Evolutionary conservation across 176 grass and related monocot species (phyloP).

Genomic region (Puccinellia tenuiflora): DNA sequence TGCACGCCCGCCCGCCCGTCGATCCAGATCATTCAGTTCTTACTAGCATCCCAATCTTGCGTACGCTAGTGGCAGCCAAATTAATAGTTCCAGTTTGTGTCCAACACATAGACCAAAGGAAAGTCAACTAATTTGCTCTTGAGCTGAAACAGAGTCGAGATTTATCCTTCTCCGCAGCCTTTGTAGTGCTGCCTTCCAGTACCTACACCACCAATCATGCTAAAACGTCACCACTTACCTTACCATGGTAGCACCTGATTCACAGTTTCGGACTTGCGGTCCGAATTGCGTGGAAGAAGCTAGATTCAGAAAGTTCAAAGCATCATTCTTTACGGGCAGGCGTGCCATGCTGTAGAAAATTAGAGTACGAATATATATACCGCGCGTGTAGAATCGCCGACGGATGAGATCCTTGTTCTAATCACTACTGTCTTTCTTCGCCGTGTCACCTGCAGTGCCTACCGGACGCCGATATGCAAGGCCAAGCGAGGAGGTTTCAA

Average conservation of each 20-base stretch:
- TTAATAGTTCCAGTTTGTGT: background rate
- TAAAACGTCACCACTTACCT: no score
- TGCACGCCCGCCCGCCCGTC: no score
- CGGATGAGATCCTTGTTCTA: background rate
- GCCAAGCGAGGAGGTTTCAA: slow-evolving; percentile 86
- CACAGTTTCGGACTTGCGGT: no score
- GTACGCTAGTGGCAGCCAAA: background rate
- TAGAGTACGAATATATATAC: background rate
- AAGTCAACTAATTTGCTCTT: no score
- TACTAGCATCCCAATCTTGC: background rate
- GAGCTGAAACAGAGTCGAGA: background rate
- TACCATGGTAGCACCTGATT: no score
- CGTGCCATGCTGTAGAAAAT: background rate
- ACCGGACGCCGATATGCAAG: slow-evolving; percentile 94
- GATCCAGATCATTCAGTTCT: background rate
- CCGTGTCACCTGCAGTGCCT: slow-evolving; percentile 41
- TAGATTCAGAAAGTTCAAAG: no score
- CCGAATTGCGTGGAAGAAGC: no score
- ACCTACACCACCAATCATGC: no score
- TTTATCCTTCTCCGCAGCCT: no score
- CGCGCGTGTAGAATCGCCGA: background rate
- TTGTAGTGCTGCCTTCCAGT: no score
- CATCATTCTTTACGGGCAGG: no score
- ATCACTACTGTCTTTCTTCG: background rate
- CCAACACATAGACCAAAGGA: background rate